Percentiles rank a stretch among this genome's conserved stretches.
phyloP scores from a whole-genome alignment of 2,329 filamentous ascomycete species.

The Ophiocordyceps robertsii region DNA sequence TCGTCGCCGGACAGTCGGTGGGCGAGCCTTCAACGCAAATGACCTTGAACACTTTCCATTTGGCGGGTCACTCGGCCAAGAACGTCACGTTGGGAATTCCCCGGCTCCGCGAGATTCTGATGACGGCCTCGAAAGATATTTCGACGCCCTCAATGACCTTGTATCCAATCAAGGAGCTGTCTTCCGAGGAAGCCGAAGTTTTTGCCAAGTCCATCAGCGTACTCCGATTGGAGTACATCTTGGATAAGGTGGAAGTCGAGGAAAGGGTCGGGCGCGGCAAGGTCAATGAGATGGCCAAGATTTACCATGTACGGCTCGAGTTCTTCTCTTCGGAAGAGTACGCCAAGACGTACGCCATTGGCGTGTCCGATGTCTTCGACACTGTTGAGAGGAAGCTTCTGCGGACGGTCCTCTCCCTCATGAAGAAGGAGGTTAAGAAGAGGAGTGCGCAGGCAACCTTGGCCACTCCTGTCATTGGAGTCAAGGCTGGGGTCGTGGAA shows the following conservation, averaged over 20 bases:
- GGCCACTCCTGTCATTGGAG: slow-evolving; percentile 62
- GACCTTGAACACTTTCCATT: slow-evolving; percentile 99
- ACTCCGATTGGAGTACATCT: slow-evolving; percentile 68
- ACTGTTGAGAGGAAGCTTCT: slow-evolving; percentile 75
- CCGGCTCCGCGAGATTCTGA: slow-evolving; percentile 90
- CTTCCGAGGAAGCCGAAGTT: slow-evolving; percentile 52
- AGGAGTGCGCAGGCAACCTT: slow-evolving; percentile 51
- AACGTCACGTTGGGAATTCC: slow-evolving; percentile 99
- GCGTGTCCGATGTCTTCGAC: slow-evolving; percentile 59
- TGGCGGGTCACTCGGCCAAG: slow-evolving; percentile 94
- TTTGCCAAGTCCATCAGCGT: slow-evolving; percentile 91
- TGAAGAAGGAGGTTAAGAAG: slow-evolving; percentile 73
- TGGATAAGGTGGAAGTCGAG: slow-evolving; percentile 68
- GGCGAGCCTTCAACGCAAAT: slow-evolving; percentile 98
- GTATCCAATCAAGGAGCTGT: slow-evolving; percentile 59
- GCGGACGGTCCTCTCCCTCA: slow-evolving; percentile 53
- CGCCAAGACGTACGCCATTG: slow-evolving; percentile 71
- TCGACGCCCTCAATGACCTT: slow-evolving; percentile 87
- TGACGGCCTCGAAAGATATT: slow-evolving; percentile 86
- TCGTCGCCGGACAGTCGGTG: slow-evolving; percentile 91
- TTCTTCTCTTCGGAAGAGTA: slow-evolving; percentile 84
- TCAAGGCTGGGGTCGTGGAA: slow-evolving; percentile 38
- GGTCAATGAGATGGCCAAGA: slow-evolving; percentile 60
- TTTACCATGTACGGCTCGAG: slow-evolving; percentile 67
- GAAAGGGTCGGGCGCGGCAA: slow-evolving; percentile 66